Conservation (phyloP, 2,329 filamentous ascomycete genomes). For the Sporothrix humicola region DNA sequence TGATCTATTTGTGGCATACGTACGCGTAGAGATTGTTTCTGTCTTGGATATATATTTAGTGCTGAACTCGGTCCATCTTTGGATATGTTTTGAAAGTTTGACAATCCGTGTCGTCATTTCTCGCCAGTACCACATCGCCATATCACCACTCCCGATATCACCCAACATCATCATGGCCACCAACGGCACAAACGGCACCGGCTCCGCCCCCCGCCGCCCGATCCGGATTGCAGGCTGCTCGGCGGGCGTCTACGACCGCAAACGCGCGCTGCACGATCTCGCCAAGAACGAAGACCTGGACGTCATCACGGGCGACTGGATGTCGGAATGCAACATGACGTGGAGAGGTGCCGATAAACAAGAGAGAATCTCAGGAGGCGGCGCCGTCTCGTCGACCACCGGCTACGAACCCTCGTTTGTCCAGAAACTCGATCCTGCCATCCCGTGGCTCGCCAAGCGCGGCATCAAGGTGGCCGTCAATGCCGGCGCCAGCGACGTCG, state of each 20-base stretch:
- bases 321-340: slow-evolving; percentile 46
- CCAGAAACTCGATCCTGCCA: slow-evolving; percentile 43
- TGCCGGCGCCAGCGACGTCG: slow-evolving; percentile 44
- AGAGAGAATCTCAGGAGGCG: slow-evolving; percentile 33
- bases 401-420: slow-evolving; percentile 47
- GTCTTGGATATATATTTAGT: neutral
- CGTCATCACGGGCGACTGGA: slow-evolving; percentile 45
- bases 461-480: slow-evolving; percentile 46
- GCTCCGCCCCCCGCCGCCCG: slow-evolving; percentile 37
- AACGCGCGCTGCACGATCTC: slow-evolving; percentile 50
- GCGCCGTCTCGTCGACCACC: slow-evolving; percentile 39
- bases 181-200: neutral
- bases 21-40: neutral
- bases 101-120: neutral
- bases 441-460: slow-evolving; percentile 40
- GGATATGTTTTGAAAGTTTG: neutral
- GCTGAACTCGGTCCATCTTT: neutral
- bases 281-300: slow-evolving; percentile 48
- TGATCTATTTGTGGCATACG: neutral
- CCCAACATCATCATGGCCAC: neutral
- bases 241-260: slow-evolving; percentile 52
- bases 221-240: slow-evolving; percentile 52
- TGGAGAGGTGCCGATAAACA: slow-evolving; percentile 39
- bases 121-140: too few species aligned
- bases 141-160: neutral